Conservation (phyloP, 805 yeast genomes). For the Yarrowia divulgata region DNA sequence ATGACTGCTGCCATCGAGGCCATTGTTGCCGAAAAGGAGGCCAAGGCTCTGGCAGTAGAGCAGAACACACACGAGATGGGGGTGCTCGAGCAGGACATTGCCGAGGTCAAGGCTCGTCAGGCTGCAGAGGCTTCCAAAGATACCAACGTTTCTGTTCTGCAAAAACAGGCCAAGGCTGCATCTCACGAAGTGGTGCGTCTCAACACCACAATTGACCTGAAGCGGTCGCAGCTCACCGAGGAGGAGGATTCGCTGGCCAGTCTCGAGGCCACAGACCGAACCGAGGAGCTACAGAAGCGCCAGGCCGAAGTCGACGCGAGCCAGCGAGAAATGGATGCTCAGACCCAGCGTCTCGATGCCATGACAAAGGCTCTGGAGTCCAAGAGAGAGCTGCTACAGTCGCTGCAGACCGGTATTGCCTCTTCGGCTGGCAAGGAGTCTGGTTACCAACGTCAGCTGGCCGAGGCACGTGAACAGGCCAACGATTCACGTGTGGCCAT, state of each 20-base stretch:
- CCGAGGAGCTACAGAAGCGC: constrained; percentile 46
- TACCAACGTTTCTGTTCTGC: constrained; percentile 65
- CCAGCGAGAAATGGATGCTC: constrained; percentile 56
- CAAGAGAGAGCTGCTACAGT: constrained; percentile 81
- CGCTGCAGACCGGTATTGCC: constrained; percentile 88
- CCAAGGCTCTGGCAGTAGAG: constrained; percentile 56
- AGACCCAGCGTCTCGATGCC: constrained; percentile 56
- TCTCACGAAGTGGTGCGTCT: constrained; percentile 72
- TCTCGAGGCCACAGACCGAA: constrained; percentile 51
- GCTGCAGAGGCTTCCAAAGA: constrained; percentile 68
- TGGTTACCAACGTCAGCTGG: constrained; percentile 78
- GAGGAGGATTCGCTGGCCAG: constrained; percentile 54
- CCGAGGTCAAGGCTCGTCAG: constrained; percentile 58
- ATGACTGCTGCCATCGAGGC: constrained; percentile 49
- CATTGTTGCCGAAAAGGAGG: constrained; percentile 47
- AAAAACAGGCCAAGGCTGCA: constrained; percentile 60
- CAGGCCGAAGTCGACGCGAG: constrained; percentile 52
- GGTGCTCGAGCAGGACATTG: constrained; percentile 67
- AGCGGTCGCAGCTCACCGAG: constrained; percentile 63
- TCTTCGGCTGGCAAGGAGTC: constrained; percentile 77
- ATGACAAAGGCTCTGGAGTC: constrained; percentile 59
- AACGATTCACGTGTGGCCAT: constrained; percentile 62
- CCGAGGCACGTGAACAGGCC: constrained; percentile 63
- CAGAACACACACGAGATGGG: constrained; percentile 62
- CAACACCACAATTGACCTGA: constrained; percentile 67